These are phyloP conservation scores for Hevea brasiliensis DNA, from an alignment of 345 rosid species.

Conservation along the genomic window DNA sequence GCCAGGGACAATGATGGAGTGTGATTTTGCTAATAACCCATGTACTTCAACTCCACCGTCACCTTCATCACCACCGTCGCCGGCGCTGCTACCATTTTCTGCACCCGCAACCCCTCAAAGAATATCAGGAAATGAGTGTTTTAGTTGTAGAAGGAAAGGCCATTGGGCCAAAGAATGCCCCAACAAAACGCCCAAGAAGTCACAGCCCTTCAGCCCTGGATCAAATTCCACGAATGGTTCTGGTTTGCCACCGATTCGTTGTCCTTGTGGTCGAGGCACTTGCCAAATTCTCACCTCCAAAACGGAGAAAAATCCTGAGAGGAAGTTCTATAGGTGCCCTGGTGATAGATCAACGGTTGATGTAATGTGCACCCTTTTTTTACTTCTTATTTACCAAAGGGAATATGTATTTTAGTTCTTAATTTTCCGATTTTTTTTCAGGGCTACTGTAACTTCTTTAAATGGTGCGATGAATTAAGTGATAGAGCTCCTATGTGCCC, in stretches of 20 bases:
- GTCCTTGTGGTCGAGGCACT: slow-evolving; percentile 13
- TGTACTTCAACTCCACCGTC: too few species aligned
- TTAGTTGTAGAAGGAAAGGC: too few species aligned
- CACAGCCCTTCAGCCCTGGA: neutral
- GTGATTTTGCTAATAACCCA: too few species aligned
- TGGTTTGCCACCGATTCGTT: slow-evolving; percentile 13
- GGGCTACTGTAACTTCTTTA: neutral
- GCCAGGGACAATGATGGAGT: too few species aligned
- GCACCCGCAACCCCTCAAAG: too few species aligned
- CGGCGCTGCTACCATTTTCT: too few species aligned
- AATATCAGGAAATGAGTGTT: too few species aligned
- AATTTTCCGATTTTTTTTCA: neutral
- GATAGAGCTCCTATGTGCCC: slow-evolving; percentile 15
- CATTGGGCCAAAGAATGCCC: slow-evolving; percentile 4
- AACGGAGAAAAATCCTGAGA: slow-evolving; percentile 5
- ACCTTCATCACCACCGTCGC: too few species aligned
- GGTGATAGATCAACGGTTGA: neutral
- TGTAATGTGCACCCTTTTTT: neutral
- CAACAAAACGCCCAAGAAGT: neutral
- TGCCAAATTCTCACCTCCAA: slow-evolving; percentile 1
- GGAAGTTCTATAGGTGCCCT: slow-evolving; percentile 22
- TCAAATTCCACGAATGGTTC: neutral
- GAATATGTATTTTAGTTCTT: too few species aligned
- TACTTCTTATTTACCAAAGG: neutral
- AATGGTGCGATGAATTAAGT: slow-evolving; percentile 16